phyloP scores from a whole-genome alignment of 2,329 filamentous ascomycete genomes.

The Diplodia scrobiculata region DNA sequence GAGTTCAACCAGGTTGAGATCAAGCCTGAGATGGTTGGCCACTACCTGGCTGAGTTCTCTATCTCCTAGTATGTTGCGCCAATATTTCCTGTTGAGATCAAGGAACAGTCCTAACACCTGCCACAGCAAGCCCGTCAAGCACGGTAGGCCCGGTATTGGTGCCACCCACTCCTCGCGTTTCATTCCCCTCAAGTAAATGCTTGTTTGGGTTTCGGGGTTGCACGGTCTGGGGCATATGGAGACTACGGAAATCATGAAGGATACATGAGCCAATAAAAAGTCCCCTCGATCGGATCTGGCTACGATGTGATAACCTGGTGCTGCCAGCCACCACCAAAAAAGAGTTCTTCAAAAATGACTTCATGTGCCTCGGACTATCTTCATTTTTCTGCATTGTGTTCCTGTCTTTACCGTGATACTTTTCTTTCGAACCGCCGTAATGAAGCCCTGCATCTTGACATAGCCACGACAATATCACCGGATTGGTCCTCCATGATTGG shows the following conservation, averaged over 20 bases:
- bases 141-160: constrained; percentile 99
- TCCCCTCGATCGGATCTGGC: constrained; percentile 15
- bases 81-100: too few relatives aligned
- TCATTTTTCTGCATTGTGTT: too few relatives aligned
- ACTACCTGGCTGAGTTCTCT: constrained; percentile 99
- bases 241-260: constrained; percentile 46
- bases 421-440: too few relatives aligned
- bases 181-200: constrained; percentile 95
- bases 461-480: too few relatives aligned
- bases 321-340: constrained; percentile 16
- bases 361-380: neutral
- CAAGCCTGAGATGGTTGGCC: constrained; percentile 99
- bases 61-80: constrained; percentile 88
- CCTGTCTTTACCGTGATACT: too few relatives aligned
- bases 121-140: constrained; percentile 96
- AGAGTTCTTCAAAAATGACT: neutral
- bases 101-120: constrained; percentile 55
- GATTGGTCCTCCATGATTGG: too few relatives aligned
- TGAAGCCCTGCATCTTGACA: too few relatives aligned
- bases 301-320: constrained; percentile 25
- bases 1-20: constrained; percentile 99
- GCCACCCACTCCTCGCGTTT: constrained; percentile 99
- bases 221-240: constrained; percentile 44
- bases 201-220: constrained; percentile 45
- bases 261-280: constrained; percentile 28